Evolutionary conservation across 2,329 filamentous ascomycete genomes (phyloP), one percentile per base, ranked within the genome.

Genomic region (Fusarium kyushuense): DNA sequence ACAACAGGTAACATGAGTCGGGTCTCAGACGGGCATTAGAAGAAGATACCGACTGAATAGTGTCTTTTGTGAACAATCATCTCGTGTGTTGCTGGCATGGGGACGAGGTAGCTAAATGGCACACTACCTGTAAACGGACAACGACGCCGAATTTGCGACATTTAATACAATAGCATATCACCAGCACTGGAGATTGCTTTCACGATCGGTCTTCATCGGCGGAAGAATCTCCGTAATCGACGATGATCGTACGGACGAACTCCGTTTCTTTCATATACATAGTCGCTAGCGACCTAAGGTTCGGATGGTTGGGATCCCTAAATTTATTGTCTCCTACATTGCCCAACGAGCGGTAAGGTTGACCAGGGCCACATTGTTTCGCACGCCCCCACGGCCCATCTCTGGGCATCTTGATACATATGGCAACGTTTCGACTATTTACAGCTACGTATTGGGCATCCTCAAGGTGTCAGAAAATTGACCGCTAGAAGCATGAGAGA

Each of bases 131-230:
- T 55, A 23, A 40, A 42, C 59, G 64, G 54, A 59, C 52, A 52
- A 45, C 40, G 61, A 45, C 40, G 61, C 54, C 63, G 64, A 62
- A 27, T 49, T 19, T 69, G 54, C 58, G 63, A 63, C 40, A 54
- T 65, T 52, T 54, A 43, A 55, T 36, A 23, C 29, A 23, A 35
- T n/a, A n/a, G n/a, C 53, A 30, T 61, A 32, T 45, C 33, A 43
- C 29, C 41, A 47, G 54, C 25, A 16, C 17, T 19, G 46, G 43
- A n/a, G 38, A 21, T 43, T 41, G 43, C 32, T 58, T 46, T 36
- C 53, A 47, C 49, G 45, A 67, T 70, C 53, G 63, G 53, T 35
- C 23, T 47, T 23, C 48, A 67, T 70, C 62, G 62, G 49, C 21
- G 33, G 48, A 58, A 45, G 56, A 40, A 45, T 51, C 25, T 25